Conservation (phyloP, 352 stramenopile genomes). For the Pythium sukuiense region DNA sequence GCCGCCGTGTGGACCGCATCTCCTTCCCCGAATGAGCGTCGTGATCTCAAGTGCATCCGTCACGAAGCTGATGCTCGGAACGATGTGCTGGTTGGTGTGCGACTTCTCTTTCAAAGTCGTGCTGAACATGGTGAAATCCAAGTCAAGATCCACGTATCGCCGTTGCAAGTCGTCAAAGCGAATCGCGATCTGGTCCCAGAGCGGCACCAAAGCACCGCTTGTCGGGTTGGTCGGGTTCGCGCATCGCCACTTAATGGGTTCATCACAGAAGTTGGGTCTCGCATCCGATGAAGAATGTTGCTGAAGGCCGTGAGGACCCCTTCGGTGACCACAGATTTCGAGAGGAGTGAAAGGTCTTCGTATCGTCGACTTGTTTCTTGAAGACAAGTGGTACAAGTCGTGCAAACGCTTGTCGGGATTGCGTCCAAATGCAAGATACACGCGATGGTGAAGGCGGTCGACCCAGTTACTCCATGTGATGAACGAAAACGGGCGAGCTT, state of each 20-base stretch:
- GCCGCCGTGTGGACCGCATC: not conserved
- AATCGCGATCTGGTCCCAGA: slow-evolving; percentile 21
- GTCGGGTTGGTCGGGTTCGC: too few relatives aligned
- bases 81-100: not conserved
- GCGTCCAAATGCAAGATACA: not conserved
- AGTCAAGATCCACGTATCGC: slow-evolving; percentile 8
- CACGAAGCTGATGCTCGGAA: slow-evolving; percentile 9
- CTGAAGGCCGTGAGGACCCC: not conserved
- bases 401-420: not conserved
- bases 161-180: slow-evolving; percentile 7
- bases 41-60: slow-evolving; percentile 14
- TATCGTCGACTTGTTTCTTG: not conserved
- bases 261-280: slow-evolving; percentile 11
- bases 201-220: not conserved
- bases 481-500: slow-evolving; percentile 5
- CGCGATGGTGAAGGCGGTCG: slow-evolving; percentile 38
- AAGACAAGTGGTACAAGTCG: not conserved
- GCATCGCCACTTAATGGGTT: not conserved
- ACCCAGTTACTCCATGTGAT: slow-evolving; percentile 32
- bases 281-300: too few relatives aligned
- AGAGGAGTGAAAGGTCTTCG: too few relatives aligned
- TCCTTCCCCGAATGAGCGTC: slow-evolving; percentile 14
- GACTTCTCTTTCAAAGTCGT: slow-evolving; percentile 5
- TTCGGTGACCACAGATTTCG: too few relatives aligned
- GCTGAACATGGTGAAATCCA: slow-evolving; percentile 21